These are phyloP conservation scores for Wickerhamiella nectarea DNA, from an alignment of 805 yeast species.

Conservation along the genomic window DNA sequence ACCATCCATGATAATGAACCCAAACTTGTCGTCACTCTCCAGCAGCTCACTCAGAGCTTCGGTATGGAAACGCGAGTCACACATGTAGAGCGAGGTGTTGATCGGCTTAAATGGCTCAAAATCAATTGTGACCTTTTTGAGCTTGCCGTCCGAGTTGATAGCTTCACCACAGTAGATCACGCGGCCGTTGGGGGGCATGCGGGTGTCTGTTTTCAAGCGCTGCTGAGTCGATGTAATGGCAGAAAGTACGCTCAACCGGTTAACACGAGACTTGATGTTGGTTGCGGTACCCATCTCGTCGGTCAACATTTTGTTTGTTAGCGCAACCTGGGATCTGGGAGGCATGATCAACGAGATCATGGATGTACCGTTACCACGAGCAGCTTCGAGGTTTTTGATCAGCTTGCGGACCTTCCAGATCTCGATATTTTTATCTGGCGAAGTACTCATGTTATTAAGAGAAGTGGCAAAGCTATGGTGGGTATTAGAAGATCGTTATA, in stretches of 20 bases:
- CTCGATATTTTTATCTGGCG: constrained; percentile 92
- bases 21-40: constrained; percentile 91
- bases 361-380: constrained; percentile 98
- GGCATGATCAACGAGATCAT: constrained; percentile 96
- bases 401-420: constrained; percentile 98
- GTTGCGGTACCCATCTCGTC: constrained; percentile 99
- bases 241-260: constrained; percentile 83
- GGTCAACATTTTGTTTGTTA: constrained; percentile 78
- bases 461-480: neutral
- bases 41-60: constrained; percentile 89
- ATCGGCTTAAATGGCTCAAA: constrained; percentile 99
- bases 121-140: constrained; percentile 89
- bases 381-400: constrained; percentile 71
- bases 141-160: constrained; percentile 91
- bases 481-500: too few species aligned
- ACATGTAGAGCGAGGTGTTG: constrained; percentile 86
- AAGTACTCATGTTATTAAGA: constrained; percentile 29
- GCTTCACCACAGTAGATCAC: constrained; percentile 98
- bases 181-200: constrained; percentile 88
- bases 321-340: constrained; percentile 85
- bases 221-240: constrained; percentile 98
- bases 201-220: constrained; percentile 76
- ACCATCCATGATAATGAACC: constrained; percentile 99
- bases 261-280: constrained; percentile 94
- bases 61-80: constrained; percentile 97